phyloP scores from a whole-genome alignment of 2,329 filamentous ascomycete species.

The Teratosphaeria pseudoeucalypti region DNA sequence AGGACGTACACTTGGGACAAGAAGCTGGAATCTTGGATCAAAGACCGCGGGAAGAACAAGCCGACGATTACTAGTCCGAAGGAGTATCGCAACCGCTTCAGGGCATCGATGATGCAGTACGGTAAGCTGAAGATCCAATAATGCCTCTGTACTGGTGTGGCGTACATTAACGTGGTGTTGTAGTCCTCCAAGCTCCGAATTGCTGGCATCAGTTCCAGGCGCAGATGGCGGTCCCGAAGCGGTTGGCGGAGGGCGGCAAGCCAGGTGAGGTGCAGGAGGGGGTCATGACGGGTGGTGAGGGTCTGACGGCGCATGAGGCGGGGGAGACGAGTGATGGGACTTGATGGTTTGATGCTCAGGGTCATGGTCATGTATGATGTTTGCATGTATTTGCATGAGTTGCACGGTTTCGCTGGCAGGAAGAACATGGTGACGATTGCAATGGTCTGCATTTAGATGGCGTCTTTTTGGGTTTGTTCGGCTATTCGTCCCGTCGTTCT shows the following conservation, averaged over 20 bases:
- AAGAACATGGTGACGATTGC: too few relatives aligned
- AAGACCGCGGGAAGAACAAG: slow-evolving; percentile 77
- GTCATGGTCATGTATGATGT: neutral
- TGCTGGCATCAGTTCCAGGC: slow-evolving; percentile 61
- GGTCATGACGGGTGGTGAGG: neutral
- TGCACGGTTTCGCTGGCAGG: neutral
- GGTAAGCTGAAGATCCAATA: slow-evolving; percentile 21
- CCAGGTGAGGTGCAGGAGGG: slow-evolving; percentile 6
- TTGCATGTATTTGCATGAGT: neutral
- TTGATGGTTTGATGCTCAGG: neutral
- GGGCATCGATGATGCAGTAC: slow-evolving; percentile 91
- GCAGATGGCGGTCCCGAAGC: slow-evolving; percentile 24
- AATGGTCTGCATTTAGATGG: too few relatives aligned
- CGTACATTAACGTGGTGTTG: slow-evolving; percentile 24
- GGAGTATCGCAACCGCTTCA: slow-evolving; percentile 92
- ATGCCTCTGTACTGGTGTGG: neutral
- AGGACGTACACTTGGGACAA: slow-evolving; percentile 99
- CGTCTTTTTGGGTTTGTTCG: too few relatives aligned
- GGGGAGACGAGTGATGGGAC: neutral
- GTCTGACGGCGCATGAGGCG: neutral
- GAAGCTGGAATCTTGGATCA: slow-evolving; percentile 99
- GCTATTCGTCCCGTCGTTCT: too few relatives aligned
- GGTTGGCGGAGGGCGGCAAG: slow-evolving; percentile 15
- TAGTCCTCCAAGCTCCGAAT: slow-evolving; percentile 54
- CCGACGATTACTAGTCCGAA: slow-evolving; percentile 95